Percentiles rank a stretch among this genome's conserved stretches.
phyloP scores from a whole-genome alignment of 2,329 filamentous ascomycete genomes.

The Penicillium palitans region DNA sequence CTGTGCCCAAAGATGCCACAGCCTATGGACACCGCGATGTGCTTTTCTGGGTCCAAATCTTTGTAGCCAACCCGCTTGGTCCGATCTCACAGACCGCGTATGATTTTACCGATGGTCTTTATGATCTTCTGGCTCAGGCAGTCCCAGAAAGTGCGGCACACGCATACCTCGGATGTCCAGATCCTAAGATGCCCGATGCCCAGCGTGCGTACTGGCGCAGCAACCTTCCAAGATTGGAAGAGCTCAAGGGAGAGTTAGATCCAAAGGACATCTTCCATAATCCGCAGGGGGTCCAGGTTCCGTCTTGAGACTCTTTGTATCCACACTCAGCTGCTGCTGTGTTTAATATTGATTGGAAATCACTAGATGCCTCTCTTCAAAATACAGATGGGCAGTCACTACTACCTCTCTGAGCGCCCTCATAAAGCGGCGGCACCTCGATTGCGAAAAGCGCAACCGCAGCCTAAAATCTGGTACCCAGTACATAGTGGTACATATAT shows the following conservation, averaged over 20 bases:
- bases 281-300: constrained; percentile 48
- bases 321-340: too few species aligned
- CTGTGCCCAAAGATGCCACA: constrained; percentile 56
- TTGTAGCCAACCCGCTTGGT: constrained; percentile 52
- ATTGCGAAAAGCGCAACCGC: too few species aligned
- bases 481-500: too few species aligned
- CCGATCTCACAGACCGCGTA: constrained; percentile 47
- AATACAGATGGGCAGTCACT: too few species aligned
- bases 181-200: constrained; percentile 47
- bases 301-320: neutral
- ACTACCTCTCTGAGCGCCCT: too few species aligned
- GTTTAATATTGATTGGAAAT: too few species aligned
- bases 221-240: constrained; percentile 26
- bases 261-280: constrained; percentile 57
- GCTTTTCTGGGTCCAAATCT: constrained; percentile 62
- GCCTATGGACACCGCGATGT: constrained; percentile 65
- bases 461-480: too few species aligned
- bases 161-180: constrained; percentile 64
- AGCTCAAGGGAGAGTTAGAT: constrained; percentile 52
- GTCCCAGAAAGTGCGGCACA: constrained; percentile 33
- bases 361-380: too few species aligned
- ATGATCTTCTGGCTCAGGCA: constrained; percentile 32
- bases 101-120: constrained; percentile 54
- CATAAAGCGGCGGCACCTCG: too few species aligned
- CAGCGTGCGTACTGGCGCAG: constrained; percentile 56